A percentile compares a stretch with the other conserved stretches of the same genome.
Conservation (phyloP, 2,329 filamentous ascomycete species). For the Colletotrichum gigasporum region DNA sequence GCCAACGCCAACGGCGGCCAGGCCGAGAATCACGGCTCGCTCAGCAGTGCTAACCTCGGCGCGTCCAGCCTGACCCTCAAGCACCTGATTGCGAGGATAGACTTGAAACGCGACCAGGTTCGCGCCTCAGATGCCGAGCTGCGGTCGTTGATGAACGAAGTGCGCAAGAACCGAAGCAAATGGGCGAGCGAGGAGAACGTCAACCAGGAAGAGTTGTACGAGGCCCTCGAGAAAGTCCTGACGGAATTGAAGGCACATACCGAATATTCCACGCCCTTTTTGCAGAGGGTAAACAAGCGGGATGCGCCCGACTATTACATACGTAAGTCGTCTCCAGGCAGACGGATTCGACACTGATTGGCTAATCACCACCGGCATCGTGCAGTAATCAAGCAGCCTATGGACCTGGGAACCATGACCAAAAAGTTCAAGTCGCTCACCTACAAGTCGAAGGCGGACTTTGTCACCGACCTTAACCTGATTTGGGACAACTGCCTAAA, state of each 20-base stretch:
- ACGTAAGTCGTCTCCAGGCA: conserved; percentile 64
- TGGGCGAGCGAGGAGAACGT: conserved; percentile 99
- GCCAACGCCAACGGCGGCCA: conserved; percentile 59
- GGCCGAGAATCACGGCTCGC: conserved; percentile 80
- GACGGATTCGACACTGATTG: conserved; percentile 5
- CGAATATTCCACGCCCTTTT: conserved; percentile 95
- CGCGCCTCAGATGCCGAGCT: conserved; percentile 93
- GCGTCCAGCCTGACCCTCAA: conserved; percentile 96
- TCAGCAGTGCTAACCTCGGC: conserved; percentile 93
- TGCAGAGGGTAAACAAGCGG: conserved; percentile 94
- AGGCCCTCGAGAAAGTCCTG: conserved; percentile 94
- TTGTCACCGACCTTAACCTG: conserved; percentile 90
- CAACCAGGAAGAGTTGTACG: conserved; percentile 97
- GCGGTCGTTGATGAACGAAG: conserved; percentile 93
- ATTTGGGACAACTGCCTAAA: conserved; percentile 98
- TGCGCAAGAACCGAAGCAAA: conserved; percentile 97
- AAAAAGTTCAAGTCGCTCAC: conserved; percentile 89
- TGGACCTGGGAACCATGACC: conserved; percentile 98
- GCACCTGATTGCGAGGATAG: conserved; percentile 94
- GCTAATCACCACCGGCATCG: conserved; percentile 35
- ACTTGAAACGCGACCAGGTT: conserved; percentile 90
- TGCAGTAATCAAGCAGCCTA: conserved; percentile 91
- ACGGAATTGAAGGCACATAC: conserved; percentile 97
- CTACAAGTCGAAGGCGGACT: conserved; percentile 92
- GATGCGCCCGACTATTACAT: conserved; percentile 96